Conservation (phyloP, 305 asterid species). For the Solanum hybrid region DNA sequence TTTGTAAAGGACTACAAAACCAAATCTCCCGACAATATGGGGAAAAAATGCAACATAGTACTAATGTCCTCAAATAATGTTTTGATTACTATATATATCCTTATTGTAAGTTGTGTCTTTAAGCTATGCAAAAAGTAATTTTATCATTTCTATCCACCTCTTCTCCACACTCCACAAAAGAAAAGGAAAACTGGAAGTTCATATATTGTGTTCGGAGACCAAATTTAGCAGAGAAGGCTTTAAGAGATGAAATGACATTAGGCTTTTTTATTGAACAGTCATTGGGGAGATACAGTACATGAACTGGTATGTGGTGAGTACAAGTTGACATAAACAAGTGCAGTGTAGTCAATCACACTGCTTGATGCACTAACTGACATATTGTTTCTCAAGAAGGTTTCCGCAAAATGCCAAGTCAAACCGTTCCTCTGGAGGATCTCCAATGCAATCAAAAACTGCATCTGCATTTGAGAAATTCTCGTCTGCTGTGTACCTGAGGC, state of each 20-base stretch:
- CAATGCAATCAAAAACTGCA: slow-evolving; percentile 94
- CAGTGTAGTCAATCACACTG: not conserved
- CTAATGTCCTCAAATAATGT: not conserved
- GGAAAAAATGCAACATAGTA: not conserved
- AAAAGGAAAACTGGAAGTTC: not conserved
- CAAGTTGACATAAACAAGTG: not conserved
- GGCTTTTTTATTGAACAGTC: not conserved
- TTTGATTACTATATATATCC: not conserved
- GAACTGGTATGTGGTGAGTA: not conserved
- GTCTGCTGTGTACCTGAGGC: slow-evolving; percentile 67
- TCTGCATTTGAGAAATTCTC: slow-evolving; percentile 85
- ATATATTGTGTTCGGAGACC: not conserved
- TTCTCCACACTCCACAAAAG: not conserved
- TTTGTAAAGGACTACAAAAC: not conserved
- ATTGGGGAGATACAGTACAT: not conserved
- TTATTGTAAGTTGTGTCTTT: not conserved
- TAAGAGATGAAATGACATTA: not conserved
- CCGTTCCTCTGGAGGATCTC: slow-evolving; percentile 89
- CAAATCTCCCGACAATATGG: not conserved
- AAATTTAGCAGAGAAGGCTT: not conserved
- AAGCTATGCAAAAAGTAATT: not conserved
- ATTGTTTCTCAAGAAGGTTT: slow-evolving; percentile 71
- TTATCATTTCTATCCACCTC: not conserved
- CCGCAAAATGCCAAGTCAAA: slow-evolving; percentile 77
- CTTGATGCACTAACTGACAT: slow-evolving; percentile 26